These are phyloP conservation scores for Alternaria triticina DNA, from an alignment of 2,329 filamentous ascomycete genomes.

Conservation along the genomic window DNA sequence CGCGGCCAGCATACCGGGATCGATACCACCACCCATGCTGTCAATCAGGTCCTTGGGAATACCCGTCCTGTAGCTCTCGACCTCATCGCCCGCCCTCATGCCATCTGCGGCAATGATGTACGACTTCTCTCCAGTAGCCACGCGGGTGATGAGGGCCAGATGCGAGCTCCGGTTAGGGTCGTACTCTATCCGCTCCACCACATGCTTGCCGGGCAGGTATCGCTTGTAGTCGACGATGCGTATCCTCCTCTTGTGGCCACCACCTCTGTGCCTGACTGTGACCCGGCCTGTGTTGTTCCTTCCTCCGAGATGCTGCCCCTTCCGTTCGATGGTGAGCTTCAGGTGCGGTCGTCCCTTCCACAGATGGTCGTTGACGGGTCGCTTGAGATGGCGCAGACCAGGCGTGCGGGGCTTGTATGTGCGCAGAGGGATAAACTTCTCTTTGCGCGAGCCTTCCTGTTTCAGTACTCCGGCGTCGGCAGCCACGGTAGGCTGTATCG, in stretches of 20 bases:
- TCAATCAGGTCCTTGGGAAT: slow-evolving; percentile 86
- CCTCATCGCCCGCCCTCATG: slow-evolving; percentile 85
- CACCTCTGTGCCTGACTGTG: slow-evolving; percentile 89
- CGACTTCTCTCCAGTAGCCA: slow-evolving; percentile 75
- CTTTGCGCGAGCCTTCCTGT: slow-evolving; percentile 36
- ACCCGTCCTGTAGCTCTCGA: slow-evolving; percentile 90
- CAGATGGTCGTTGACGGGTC: slow-evolving; percentile 93
- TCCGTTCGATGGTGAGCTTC: slow-evolving; percentile 87
- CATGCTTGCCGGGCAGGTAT: slow-evolving; percentile 77
- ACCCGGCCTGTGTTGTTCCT: slow-evolving; percentile 86
- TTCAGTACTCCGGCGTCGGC: slow-evolving; percentile 33
- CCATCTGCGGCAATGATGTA: slow-evolving; percentile 98
- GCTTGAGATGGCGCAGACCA: slow-evolving; percentile 86
- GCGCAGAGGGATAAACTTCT: slow-evolving; percentile 62
- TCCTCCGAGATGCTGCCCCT: slow-evolving; percentile 90
- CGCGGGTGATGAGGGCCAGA: slow-evolving; percentile 82
- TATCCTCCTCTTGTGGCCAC: slow-evolving; percentile 90
- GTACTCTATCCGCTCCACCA: slow-evolving; percentile 94
- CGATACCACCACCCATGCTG: slow-evolving; percentile 90
- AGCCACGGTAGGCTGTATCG: slow-evolving; percentile 42
- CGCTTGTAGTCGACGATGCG: slow-evolving; percentile 89
- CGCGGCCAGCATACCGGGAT: slow-evolving; percentile 94
- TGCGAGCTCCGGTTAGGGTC: slow-evolving; percentile 93
- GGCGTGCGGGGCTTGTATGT: slow-evolving; percentile 95
- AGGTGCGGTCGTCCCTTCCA: slow-evolving; percentile 90